A percentile compares a stretch with the other conserved stretches of the same genome.
Conservation (phyloP, 148 eudicot species). For the Rhododendron ovatum region DNA sequence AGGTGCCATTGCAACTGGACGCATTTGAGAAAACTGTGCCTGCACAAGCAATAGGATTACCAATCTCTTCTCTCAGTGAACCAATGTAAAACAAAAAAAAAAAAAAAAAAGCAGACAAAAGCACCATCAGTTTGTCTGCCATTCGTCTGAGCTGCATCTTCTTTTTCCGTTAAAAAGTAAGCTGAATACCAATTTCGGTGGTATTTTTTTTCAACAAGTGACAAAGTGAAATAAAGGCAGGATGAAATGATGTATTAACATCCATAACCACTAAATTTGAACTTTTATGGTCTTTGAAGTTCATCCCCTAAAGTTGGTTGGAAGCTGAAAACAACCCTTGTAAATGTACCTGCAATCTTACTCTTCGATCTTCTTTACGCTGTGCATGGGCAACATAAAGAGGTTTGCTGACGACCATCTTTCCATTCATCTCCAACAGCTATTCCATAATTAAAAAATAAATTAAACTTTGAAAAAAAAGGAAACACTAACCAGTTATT, state of each 20-base stretch:
- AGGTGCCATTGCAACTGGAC: constrained; percentile 60
- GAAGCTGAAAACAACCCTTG: too few species aligned
- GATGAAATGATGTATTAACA: not conserved
- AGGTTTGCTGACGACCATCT: constrained; percentile 75
- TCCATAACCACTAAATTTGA: not conserved
- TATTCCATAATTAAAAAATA: constrained; percentile 11
- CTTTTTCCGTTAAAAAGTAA: not conserved
- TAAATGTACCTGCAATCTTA: constrained; percentile 61
- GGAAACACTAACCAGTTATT: not conserved
- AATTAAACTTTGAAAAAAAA: not conserved
- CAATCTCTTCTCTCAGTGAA: not conserved
- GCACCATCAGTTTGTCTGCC: not conserved
- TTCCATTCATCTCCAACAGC: constrained; percentile 87
- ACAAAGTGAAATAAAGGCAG: not conserved
- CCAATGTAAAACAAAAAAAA: not conserved
- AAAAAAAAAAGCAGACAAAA: not conserved
- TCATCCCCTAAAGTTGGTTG: not conserved
- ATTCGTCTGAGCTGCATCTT: not conserved
- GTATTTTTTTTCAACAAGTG: not conserved
- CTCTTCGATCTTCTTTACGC: constrained; percentile 87
- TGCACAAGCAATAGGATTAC: constrained; percentile 19
- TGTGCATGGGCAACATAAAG: constrained; percentile 92
- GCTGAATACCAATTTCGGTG: not conserved
- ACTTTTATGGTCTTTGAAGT: not conserved
- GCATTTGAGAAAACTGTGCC: constrained; percentile 84